Conservation (phyloP, 352 stramenopile genomes). For the Phytophthora capsici region DNA sequence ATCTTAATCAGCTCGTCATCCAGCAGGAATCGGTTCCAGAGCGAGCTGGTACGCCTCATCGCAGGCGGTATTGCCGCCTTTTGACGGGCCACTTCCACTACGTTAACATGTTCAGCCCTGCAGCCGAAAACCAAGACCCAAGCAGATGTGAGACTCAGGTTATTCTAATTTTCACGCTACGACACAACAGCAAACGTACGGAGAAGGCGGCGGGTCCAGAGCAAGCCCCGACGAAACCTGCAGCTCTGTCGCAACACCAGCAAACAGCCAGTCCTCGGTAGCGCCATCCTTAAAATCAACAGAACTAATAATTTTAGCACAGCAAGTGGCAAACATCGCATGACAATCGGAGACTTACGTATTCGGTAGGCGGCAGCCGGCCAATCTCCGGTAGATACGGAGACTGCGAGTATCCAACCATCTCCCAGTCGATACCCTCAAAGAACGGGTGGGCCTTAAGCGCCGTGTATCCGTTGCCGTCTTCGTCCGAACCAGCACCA, state of each 20-base stretch:
- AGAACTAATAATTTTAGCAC: neutral
- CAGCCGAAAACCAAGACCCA: slow-evolving; percentile 5
- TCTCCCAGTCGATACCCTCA: slow-evolving; percentile 80
- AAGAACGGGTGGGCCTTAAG: slow-evolving; percentile 88
- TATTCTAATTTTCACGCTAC: slow-evolving; percentile 5
- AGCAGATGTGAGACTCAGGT: slow-evolving; percentile 2
- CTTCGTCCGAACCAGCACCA: slow-evolving; percentile 72
- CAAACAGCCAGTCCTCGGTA: slow-evolving; percentile 90
- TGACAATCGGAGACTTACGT: slow-evolving; percentile 39
- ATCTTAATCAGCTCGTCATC: slow-evolving; percentile 91
- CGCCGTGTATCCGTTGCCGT: slow-evolving; percentile 75
- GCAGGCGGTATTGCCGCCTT: slow-evolving; percentile 71
- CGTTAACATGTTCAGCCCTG: slow-evolving; percentile 60
- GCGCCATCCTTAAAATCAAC: slow-evolving; percentile 69
- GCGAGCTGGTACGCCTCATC: slow-evolving; percentile 73
- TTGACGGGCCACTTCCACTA: slow-evolving; percentile 82
- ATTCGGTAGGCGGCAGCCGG: slow-evolving; percentile 70
- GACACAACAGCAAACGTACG: slow-evolving; percentile 47
- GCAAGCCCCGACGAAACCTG: slow-evolving; percentile 86
- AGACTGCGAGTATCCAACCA: slow-evolving; percentile 48
- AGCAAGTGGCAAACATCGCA: neutral
- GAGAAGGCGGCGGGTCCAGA: slow-evolving; percentile 60
- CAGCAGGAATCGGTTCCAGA: slow-evolving; percentile 89
- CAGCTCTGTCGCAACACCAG: slow-evolving; percentile 84
- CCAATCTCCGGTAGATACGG: slow-evolving; percentile 72